Evolutionary conservation across 2,329 filamentous ascomycete genomes (phyloP), one percentile per base, ranked within the genome.

Genomic region (Colletotrichum eremochloae): DNA sequence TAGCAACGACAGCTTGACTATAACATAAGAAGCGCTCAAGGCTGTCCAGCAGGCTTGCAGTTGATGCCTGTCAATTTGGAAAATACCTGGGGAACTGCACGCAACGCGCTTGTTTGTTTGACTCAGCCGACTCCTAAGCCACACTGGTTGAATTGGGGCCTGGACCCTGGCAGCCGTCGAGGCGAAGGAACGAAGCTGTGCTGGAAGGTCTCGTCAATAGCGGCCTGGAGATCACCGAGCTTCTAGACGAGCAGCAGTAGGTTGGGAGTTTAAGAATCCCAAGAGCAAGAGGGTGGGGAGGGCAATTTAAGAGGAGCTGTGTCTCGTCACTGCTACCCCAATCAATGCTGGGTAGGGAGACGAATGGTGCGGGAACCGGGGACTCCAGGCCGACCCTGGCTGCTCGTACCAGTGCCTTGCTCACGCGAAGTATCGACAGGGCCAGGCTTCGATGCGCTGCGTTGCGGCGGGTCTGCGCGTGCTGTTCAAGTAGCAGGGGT

Each of bases 251-350:
- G 69, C 73, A 75, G 74, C 74, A 74, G 75, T 74, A 74, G 67
- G 65, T 66, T 72, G 63, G 56, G 60, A 71, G 61, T 68, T 64
- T 63, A 73, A 71, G 55, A 60, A 76, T 72, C 62, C 71, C 57
- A 68, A 69, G 63, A 66, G 56, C 67, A 58, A 71, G 74, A 73
- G 75, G 78, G 80, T 77, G 79, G 78, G 77, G 76, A 73, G 52
- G 76, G 76, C 75, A 76, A 77, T 77, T 78, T 79, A 78, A 80
- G 78, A 80, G 80, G 77, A 76, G 74, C 74, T 76, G 72, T 67
- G 74, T 67, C 69, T 70, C 24, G 56, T 58, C 38, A 65, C 53
- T 72, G 61, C 55, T 69, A 65, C 70, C 67, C 61, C 66, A 61
- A 61, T 65, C 66, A 61, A 61, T 55, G 55, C 66, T 72, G 55